These are phyloP conservation scores for Luffa acutangula DNA, from an alignment of 306 rosid species.

Conservation along the genomic window DNA sequence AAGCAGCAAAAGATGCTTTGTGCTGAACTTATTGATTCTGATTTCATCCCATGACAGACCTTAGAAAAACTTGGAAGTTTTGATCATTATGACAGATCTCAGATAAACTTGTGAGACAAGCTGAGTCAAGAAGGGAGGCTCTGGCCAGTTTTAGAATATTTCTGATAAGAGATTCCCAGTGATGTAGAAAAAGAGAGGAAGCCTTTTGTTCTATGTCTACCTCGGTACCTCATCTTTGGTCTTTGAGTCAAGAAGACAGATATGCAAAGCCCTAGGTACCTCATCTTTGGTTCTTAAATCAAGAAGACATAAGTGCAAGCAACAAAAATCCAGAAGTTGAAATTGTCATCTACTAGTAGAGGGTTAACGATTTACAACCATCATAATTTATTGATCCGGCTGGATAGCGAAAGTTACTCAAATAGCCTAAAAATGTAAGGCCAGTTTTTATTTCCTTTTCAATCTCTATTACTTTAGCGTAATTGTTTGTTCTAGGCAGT, in stretches of 20 bases:
- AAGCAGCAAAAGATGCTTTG: background rate
- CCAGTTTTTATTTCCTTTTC: background rate
- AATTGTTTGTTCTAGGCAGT: background rate
- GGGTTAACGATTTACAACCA: background rate
- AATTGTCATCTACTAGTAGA: background rate
- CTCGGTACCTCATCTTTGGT: background rate
- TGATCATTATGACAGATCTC: background rate
- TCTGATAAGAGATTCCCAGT: background rate
- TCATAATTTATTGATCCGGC: background rate
- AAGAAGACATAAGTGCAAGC: no score
- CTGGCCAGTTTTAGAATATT: background rate
- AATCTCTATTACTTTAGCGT: background rate
- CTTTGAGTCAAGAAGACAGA: background rate
- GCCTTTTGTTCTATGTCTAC: background rate
- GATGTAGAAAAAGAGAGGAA: background rate
- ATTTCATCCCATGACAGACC: background rate
- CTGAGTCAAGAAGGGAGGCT: background rate
- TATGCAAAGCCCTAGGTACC: background rate
- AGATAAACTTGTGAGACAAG: background rate
- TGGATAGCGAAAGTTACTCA: background rate
- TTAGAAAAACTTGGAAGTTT: background rate
- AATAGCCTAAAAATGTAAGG: background rate
- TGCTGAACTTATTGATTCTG: background rate
- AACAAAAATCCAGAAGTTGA: background rate
- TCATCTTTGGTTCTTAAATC: no score